Evolutionary conservation across 1,284 basidiomycete species (phyloP), one percentile per base, ranked within the genome.

Genomic region (Veloboletus limbatus): DNA sequence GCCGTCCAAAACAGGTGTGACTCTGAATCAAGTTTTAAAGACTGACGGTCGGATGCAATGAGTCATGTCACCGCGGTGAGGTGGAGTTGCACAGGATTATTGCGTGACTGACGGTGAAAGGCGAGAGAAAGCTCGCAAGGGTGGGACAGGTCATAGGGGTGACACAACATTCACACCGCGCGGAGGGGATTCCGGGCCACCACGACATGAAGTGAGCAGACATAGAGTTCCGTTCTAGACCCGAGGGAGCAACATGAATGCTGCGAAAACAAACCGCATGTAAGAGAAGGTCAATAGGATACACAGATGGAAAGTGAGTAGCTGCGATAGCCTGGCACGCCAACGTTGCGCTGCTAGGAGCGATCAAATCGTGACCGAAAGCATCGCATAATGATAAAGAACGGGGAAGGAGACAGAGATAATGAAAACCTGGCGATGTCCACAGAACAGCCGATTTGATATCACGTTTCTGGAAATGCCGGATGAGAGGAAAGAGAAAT

Each of bases 401-500:
- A 57, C 40, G 48, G 46, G 43, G 43, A 48, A 50, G n/a, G 40
- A 51, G 38, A 45, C 44, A 49, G 30, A 43, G 45, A 25, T 11
- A 49, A 63, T 54, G 56, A 57, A 61, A 55, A 46, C 43, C 57
- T 56, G 59, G 59, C 51, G 63, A 55, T 58, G 52, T 51, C 45
- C 58, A 60, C 55, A 66, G 64, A 57, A 63, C 50, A 50, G 49
- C 52, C 52, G 49, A 62, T 58, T 60, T 60, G 63, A 62, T 66
- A 56, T 65, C 62, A 61, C 53, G 45, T 54, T 60, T 63, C 62
- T 65, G 60, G 60, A 65, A 63, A 63, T 58, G 45, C 55, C 52
- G 6, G 52, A 52, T 58, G 59, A 38, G 55, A 45, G 24, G 30
- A 39, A 22, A n/a, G 42, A 44, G 35, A 51, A 48, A 54, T 58